These are phyloP conservation scores for Acacia crassicarpa DNA, from an alignment of 306 rosid genomes.

Conservation along the genomic window DNA sequence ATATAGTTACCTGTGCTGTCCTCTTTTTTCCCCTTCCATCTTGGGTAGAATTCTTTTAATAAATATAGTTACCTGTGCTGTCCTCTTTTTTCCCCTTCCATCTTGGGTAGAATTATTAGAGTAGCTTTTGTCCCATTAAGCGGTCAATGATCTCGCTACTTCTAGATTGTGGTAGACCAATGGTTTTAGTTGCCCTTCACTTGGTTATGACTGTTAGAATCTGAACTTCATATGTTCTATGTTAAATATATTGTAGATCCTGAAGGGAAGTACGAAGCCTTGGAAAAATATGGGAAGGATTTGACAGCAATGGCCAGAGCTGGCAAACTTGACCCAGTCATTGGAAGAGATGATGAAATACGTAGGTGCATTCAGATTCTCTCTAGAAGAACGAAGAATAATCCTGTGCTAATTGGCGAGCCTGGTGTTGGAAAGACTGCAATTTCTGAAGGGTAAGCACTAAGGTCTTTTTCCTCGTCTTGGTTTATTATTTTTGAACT, in stretches of 20 bases:
- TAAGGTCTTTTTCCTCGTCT: conserved; percentile 14
- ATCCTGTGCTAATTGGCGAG: conserved; percentile 97
- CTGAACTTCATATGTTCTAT: conserved; percentile 1
- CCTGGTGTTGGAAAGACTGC: conserved; percentile 99
- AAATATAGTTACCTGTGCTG: background rate
- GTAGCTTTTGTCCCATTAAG: conserved; percentile 7
- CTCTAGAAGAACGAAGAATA: conserved; percentile 97
- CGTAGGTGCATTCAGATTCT: conserved; percentile 99
- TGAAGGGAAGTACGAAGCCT: conserved; percentile 94
- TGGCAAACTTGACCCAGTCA: conserved; percentile 98
- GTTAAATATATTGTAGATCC: conserved; percentile 65
- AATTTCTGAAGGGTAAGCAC: conserved; percentile 91
- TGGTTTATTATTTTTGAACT: conserved; percentile 6
- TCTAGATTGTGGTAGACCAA: background rate
- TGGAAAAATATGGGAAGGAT: conserved; percentile 97
- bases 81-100: background rate
- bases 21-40: background rate
- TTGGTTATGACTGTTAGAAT: conserved; percentile 17
- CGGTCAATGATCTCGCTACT: background rate
- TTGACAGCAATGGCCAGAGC: conserved; percentile 92
- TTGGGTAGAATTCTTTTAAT: background rate
- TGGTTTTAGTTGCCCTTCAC: background rate
- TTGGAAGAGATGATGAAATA: conserved; percentile 99
- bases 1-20: background rate
- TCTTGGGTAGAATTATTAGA: background rate